Base-by-base conservation (phyloP, 768 basidiomycete species). In the Pleurotus djamor region DNA sequence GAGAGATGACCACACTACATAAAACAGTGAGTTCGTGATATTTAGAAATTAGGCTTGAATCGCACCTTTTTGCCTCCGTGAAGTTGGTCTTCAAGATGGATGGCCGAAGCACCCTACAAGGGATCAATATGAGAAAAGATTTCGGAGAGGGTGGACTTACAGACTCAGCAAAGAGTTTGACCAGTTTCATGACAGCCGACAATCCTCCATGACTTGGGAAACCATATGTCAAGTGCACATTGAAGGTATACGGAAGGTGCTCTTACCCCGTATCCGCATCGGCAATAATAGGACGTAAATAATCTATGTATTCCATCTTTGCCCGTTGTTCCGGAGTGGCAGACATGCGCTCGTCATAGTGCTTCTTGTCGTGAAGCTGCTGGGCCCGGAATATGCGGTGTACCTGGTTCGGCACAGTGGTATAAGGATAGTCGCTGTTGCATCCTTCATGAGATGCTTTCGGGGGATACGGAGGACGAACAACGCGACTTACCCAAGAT, bases 371-470 rank as follows among this genome's bases (percentile, higher is more conserved):
- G 68, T 97, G 94, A 58, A 94, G 78, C 66, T 92, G 90, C 71
- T 97, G 96, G 0, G 95, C 92, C 55, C 92, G 91, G 77, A 92
- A 92, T 52, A 97, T 80, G 50, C 93, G 83, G 58, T 96, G 91
- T 0, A 97, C 95, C 70, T 96, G 94, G 69, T 97, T 96, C 21
- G 96, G 95, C 13, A 98, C 94, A 0, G 94, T 96, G 8, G 94
- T 95, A 72, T 97, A 97, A 1, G 95, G 94, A 70, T 97, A 96
- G 72, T 98, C 96, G 37, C 89, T 94, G 60, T 3, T 49, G 21
- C 21, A 47, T 9, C 21, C 47, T 38, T 55, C 10, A 32, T 58
- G 17, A 52, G 35, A 28, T 45, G 44, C 61, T 17, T 52, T 17
- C 14, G 8, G 14, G 47, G 33, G 47, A 17, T 12, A 14, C 45